phyloP scores from a whole-genome alignment of 805 yeast species.

The Scheffersomyces ergatensis region DNA sequence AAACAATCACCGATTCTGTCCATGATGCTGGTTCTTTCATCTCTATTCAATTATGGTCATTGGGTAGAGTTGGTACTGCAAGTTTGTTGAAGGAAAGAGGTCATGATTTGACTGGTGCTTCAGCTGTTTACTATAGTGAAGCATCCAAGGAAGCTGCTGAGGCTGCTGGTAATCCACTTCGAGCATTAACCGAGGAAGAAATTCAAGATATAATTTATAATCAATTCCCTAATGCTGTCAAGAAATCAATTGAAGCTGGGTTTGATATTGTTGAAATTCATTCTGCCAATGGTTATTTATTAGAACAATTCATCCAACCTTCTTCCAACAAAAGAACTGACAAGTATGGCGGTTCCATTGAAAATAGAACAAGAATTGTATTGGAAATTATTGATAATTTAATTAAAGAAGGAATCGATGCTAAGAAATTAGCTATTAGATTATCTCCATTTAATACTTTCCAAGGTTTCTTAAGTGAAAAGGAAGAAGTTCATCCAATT shows the following conservation, averaged over 20 bases:
- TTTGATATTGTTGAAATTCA: constrained; percentile 41
- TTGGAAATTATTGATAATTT: constrained; percentile 36
- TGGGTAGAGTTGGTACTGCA: constrained; percentile 43
- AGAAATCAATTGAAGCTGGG: constrained; percentile 28
- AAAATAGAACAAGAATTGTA: constrained; percentile 35
- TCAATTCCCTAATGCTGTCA: constrained; percentile 24
- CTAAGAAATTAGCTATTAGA: constrained; percentile 27
- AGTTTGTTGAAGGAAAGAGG: constrained; percentile 21
- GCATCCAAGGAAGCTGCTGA: constrained; percentile 11
- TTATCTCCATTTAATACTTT: constrained; percentile 34
- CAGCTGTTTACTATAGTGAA: constrained; percentile 14
- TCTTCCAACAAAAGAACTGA: constrained; percentile 31
- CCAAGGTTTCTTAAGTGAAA: constrained; percentile 25
- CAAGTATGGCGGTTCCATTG: constrained; percentile 34
- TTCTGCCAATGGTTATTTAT: constrained; percentile 38
- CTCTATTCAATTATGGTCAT: constrained; percentile 52
- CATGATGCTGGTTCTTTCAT: constrained; percentile 44
- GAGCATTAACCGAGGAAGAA: constrained; percentile 20
- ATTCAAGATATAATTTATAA: constrained; percentile 16
- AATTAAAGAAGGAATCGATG: constrained; percentile 28
- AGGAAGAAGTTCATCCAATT: constrained; percentile 15
- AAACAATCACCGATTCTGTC: constrained; percentile 40
- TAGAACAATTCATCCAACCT: constrained; percentile 37
- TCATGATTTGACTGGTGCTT: constrained; percentile 14
- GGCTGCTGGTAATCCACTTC: constrained; percentile 15